Conservation (phyloP, 441 rosid species). For the Syzygium syzygioides region DNA sequence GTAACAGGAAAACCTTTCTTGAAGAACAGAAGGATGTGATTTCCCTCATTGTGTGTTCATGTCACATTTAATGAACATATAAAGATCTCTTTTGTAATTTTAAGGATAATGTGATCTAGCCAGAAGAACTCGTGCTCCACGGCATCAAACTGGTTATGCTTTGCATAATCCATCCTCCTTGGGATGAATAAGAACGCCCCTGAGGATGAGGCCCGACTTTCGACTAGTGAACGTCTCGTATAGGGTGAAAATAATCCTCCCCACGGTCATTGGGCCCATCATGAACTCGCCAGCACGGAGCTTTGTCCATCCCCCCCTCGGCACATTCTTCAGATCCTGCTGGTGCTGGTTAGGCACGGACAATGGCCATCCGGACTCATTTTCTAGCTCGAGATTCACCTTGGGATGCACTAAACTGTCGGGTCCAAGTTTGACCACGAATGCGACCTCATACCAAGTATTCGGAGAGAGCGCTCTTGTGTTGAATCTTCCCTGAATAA, state of each 20-base stretch:
- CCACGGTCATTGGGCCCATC: not conserved
- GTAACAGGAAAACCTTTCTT: not conserved
- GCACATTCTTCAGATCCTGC: accelerated
- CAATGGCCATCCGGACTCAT: not conserved
- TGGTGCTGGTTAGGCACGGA: accelerated
- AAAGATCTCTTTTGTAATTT: not conserved
- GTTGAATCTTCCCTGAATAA: not conserved
- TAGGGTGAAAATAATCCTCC: accelerated
- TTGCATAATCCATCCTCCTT: not conserved
- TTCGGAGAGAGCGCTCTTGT: accelerated
- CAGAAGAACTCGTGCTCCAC: not conserved
- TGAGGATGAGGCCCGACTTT: no score
- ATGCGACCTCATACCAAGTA: not conserved
- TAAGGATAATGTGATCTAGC: not conserved
- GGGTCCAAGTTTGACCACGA: not conserved
- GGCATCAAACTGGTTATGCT: accelerated
- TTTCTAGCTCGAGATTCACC: not conserved
- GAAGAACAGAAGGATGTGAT: not conserved
- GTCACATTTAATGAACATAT: not conserved
- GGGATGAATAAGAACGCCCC: no score
- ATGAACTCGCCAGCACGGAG: accelerated
- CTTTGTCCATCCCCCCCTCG: accelerated
- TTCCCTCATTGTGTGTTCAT: not conserved
- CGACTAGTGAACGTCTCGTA: accelerated
- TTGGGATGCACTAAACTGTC: no score